These are phyloP conservation scores for Teratosphaeria destructans DNA, from an alignment of 2,329 filamentous ascomycete species.

Conservation along the genomic window DNA sequence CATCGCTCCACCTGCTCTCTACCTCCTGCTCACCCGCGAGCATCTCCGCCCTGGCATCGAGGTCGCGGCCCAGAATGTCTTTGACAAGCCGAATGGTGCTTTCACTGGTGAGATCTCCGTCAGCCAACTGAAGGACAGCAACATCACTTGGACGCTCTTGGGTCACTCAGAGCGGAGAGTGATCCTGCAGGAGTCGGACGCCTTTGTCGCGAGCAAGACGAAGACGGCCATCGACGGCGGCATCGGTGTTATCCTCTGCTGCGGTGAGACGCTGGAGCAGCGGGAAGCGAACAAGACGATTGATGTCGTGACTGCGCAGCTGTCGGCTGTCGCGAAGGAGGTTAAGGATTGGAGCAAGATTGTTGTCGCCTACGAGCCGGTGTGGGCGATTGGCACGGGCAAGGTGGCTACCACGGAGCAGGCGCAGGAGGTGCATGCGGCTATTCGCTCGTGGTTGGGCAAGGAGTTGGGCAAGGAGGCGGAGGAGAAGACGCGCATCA, in stretches of 20 bases:
- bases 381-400: slow-evolving; percentile 90
- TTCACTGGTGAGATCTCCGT: slow-evolving; percentile 96
- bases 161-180: slow-evolving; percentile 94
- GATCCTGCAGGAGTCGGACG: slow-evolving; percentile 74
- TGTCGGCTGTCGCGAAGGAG: slow-evolving; percentile 70
- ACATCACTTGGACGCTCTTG: slow-evolving; percentile 80
- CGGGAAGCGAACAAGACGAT: slow-evolving; percentile 79
- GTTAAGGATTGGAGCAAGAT: slow-evolving; percentile 84
- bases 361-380: slow-evolving; percentile 96
- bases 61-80: slow-evolving; percentile 94
- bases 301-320: slow-evolving; percentile 73
- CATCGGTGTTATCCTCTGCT: slow-evolving; percentile 89
- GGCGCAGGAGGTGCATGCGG: slow-evolving; percentile 87
- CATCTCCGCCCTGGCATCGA: slow-evolving; percentile 65
- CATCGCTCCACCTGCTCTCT: slow-evolving; percentile 80
- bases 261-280: slow-evolving; percentile 89
- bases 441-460: slow-evolving; percentile 77
- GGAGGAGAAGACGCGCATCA: slow-evolving; percentile 78
- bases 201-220: slow-evolving; percentile 83
- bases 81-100: slow-evolving; percentile 77
- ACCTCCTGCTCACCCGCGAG: slow-evolving; percentile 79
- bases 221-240: slow-evolving; percentile 84
- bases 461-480: slow-evolving; percentile 66
- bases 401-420: slow-evolving; percentile 83
- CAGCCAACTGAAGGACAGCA: slow-evolving; percentile 77